Evolutionary conservation across 2,329 filamentous ascomycete genomes (phyloP).

Genomic region (Pyrenophora teres): DNA sequence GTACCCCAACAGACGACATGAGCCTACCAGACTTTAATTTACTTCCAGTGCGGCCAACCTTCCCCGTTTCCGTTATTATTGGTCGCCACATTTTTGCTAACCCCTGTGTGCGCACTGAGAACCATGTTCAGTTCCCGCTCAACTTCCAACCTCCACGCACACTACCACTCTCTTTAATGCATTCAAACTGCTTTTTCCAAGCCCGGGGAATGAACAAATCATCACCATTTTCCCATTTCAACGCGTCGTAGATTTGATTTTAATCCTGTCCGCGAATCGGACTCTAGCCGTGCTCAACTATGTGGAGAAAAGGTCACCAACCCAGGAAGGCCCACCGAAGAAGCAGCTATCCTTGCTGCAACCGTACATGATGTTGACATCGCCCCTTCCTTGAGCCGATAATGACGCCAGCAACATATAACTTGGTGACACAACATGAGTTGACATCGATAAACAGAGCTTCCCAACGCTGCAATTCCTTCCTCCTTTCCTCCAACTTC

Average conservation of each 20-base stretch:
- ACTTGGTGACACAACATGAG: slow-evolving; percentile 1
- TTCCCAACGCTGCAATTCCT: neutral
- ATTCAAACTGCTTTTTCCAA: neutral
- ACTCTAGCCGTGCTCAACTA: neutral
- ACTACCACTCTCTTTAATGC: neutral
- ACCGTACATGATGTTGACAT: neutral
- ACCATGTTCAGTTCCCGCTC: neutral
- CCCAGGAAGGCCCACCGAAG: slow-evolving; percentile 1
- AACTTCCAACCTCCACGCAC: neutral
- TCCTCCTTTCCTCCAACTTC: neutral
- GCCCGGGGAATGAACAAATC: neutral
- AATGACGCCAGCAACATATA: neutral
- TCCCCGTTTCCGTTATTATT: neutral
- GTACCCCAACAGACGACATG: neutral
- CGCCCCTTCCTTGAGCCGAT: neutral
- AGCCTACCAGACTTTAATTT: neutral
- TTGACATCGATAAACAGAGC: neutral
- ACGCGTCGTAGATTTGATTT: no score
- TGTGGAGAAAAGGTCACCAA: neutral
- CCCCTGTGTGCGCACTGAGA: neutral
- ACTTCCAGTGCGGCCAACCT: neutral
- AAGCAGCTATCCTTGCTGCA: neutral
- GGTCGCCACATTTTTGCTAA: neutral
- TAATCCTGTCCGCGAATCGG: neutral
- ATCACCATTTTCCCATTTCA: no score